Conservation (phyloP, 495 filamentous ascomycete species). For the Penicillium longicatenatum region DNA sequence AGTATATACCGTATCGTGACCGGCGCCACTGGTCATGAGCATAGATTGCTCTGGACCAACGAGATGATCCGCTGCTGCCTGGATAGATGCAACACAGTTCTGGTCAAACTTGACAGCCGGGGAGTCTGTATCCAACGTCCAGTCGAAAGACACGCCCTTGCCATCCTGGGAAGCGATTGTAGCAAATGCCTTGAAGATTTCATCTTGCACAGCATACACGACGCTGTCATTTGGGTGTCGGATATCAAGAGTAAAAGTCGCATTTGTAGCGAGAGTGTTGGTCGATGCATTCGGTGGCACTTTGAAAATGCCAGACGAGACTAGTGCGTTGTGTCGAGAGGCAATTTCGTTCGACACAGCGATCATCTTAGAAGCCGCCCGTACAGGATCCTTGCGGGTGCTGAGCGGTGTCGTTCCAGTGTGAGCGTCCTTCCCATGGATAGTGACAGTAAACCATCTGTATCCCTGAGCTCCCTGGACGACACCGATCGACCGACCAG, state of each 20-base stretch:
- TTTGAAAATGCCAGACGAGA: conserved; percentile 67
- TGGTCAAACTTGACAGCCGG: conserved; percentile 64
- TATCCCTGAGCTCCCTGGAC: conserved; percentile 65
- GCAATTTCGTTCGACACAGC: conserved; percentile 62
- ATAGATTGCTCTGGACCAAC: conserved; percentile 39
- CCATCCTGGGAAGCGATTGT: conserved; percentile 53
- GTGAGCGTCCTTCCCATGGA: conserved; percentile 66
- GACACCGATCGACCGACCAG: conserved; percentile 60
- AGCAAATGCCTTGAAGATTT: conserved; percentile 47
- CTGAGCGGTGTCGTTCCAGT: conserved; percentile 70
- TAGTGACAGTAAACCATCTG: conserved; percentile 63
- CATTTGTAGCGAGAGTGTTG: conserved; percentile 69
- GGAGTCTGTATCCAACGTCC: conserved; percentile 60
- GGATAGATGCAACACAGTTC: conserved; percentile 62
- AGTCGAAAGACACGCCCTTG: conserved; percentile 46
- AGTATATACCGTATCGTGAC: conserved; percentile 64
- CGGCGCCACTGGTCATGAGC: conserved; percentile 53
- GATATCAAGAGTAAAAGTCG: conserved; percentile 70
- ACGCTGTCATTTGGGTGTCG: conserved; percentile 59
- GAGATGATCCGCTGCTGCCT: conserved; percentile 53
- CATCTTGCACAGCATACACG: conserved; percentile 53
- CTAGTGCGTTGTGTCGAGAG: conserved; percentile 51
- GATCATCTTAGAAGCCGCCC: conserved; percentile 66
- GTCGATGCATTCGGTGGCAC: conserved; percentile 59
- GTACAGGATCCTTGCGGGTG: conserved; percentile 56